Percentiles rank a stretch among this genome's conserved stretches.
Evolutionary conservation across 2,329 filamentous ascomycete species (phyloP).

Genomic region (Trichoderma cornu-damae): DNA sequence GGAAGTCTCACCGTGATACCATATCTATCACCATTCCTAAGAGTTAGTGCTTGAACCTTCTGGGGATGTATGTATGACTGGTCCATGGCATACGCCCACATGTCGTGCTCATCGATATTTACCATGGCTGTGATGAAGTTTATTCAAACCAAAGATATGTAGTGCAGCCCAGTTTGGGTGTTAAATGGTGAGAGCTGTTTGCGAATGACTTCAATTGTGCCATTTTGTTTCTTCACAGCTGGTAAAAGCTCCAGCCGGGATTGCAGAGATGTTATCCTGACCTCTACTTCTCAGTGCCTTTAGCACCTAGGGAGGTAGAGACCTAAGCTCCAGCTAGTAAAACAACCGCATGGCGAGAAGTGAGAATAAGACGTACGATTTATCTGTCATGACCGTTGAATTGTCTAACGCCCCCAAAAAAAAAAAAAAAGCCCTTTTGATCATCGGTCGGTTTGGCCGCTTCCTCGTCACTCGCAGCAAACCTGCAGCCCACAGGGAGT

Average conservation of each 20-base stretch:
- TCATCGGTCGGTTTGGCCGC: conserved; percentile 32
- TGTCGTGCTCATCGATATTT: conserved; percentile 48
- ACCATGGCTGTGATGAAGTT: conserved; percentile 41
- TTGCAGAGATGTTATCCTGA: conserved; percentile 21
- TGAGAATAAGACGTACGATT: conserved; percentile 30
- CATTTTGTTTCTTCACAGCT: conserved; percentile 45
- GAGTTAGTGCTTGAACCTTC: conserved; percentile 41
- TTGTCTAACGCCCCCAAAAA: conserved; percentile 25
- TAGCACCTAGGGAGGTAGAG: background rate
- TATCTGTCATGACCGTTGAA: conserved; percentile 36
- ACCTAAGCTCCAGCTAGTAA: background rate
- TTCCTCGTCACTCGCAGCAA: conserved; percentile 42
- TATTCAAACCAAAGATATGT: conserved; percentile 49
- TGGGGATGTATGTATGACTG: conserved; percentile 50
- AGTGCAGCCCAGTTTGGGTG: conserved; percentile 44
- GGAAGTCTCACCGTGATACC: conserved; percentile 46
- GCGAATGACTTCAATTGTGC: conserved; percentile 40
- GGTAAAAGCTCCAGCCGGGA: conserved; percentile 42
- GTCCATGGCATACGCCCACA: conserved; percentile 52
- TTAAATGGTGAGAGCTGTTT: conserved; percentile 23
- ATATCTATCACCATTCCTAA: conserved; percentile 49
- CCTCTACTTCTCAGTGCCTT: background rate
- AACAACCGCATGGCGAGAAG: accelerated
- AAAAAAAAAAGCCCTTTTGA: conserved; percentile 33
- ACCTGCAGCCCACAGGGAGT: too few species aligned